Percentiles rank a stretch among this genome's conserved stretches.
These are phyloP conservation scores for Brachypodium distachyon DNA, from an alignment of 202 grass and related monocot genomes.

Conservation along the genomic window DNA sequence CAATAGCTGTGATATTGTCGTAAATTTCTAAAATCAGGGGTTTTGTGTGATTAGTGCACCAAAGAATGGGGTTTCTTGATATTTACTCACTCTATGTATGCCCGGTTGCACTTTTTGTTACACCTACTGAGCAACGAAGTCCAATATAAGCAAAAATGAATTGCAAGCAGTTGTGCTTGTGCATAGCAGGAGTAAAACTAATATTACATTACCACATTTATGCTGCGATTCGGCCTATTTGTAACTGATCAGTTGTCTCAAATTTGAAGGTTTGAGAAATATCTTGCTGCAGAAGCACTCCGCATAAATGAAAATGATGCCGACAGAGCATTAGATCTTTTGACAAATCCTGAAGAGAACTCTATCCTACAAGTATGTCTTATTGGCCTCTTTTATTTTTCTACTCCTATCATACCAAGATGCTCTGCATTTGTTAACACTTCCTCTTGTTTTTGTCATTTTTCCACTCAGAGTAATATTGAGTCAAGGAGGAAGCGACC, in stretches of 20 bases:
- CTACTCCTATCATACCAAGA: background rate
- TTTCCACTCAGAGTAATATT: constrained; percentile 42
- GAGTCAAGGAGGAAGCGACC: constrained; percentile 36
- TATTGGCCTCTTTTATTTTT: background rate
- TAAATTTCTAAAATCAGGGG: no score
- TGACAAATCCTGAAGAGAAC: constrained; percentile 92
- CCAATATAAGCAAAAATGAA: background rate
- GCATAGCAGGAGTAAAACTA: background rate
- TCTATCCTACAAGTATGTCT: constrained; percentile 58
- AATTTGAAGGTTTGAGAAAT: constrained; percentile 64
- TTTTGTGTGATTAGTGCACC: no score
- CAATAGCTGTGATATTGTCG: no score
- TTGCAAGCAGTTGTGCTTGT: background rate
- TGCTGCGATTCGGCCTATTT: constrained; percentile 11
- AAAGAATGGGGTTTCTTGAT: no score
- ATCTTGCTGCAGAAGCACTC: constrained; percentile 82
- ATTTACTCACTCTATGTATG: no score
- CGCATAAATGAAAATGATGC: constrained; percentile 80
- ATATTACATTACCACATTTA: background rate
- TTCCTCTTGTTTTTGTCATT: background rate
- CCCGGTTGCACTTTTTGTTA: background rate
- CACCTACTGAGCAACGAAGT: background rate
- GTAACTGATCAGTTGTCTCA: constrained; percentile 3
- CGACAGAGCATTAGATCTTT: constrained; percentile 73
- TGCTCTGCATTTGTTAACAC: constrained; percentile 19